Percentiles rank a stretch among this genome's conserved stretches.
Evolutionary conservation across 2,329 filamentous ascomycete species (phyloP).

Genomic region (Xylariaceae sp.): DNA sequence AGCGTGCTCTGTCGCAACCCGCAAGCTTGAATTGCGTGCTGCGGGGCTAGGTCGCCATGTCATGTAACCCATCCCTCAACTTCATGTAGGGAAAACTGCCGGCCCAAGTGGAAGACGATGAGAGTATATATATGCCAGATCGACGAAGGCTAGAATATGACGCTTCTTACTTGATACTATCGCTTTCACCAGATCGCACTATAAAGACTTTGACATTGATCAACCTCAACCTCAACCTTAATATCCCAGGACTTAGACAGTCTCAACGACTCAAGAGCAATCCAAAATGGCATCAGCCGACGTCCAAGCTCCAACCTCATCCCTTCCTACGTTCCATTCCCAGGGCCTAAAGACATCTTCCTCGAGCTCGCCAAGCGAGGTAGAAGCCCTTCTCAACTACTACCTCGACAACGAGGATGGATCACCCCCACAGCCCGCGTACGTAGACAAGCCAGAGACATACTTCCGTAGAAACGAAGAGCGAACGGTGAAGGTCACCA

Average conservation of each 20-base stretch:
- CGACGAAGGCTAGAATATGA: background rate
- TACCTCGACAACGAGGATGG: conserved; percentile 40
- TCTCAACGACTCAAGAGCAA: background rate
- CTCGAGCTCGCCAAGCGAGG: conserved; percentile 23
- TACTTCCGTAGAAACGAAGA: conserved; percentile 28
- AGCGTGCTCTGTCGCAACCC: conserved; percentile 20
- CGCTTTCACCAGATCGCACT: background rate
- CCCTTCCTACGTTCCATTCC: conserved; percentile 16
- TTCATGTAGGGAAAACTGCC: too few species aligned
- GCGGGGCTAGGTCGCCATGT: conserved; percentile 28
- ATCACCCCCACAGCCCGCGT: conserved; percentile 35
- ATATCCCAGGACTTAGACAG: background rate
- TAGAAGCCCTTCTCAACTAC: conserved; percentile 36
- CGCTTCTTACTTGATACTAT: background rate
- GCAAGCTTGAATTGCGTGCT: conserved; percentile 24
- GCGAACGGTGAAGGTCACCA: conserved; percentile 31
- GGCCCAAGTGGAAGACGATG: conserved; percentile 3
- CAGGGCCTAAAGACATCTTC: conserved; percentile 10
- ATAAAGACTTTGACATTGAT: background rate
- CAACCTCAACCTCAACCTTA: background rate
- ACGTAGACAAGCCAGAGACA: conserved; percentile 33
- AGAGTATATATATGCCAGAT: background rate
- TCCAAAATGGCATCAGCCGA: conserved; percentile 27
- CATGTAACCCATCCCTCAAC: too few species aligned
- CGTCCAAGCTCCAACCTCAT: conserved; percentile 20